phyloP scores from a whole-genome alignment of 2,329 filamentous ascomycete species.

The Aspergillus amoenus region DNA sequence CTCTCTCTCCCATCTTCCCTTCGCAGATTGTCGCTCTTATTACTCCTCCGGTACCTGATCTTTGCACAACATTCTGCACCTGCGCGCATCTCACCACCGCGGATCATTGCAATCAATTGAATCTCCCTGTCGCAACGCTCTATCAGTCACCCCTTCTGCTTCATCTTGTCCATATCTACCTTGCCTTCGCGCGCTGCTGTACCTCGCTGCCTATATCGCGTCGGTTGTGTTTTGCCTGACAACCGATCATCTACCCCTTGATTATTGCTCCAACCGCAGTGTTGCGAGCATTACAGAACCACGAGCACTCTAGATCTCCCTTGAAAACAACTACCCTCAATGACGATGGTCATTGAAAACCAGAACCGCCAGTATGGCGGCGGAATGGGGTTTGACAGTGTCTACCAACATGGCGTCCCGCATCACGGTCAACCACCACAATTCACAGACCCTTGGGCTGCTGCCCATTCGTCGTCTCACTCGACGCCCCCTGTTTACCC shows the following conservation, averaged over 20 bases:
- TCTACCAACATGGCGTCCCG: constrained; percentile 68
- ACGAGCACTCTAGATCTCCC: background rate
- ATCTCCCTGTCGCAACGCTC: constrained; percentile 5
- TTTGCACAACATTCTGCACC: constrained; percentile 14
- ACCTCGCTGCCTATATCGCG: background rate
- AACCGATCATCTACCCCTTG: constrained; percentile 14
- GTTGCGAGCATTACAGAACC: constrained; percentile 3
- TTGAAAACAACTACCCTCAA: constrained; percentile 48
- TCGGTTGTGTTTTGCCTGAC: background rate
- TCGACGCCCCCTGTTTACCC: constrained; percentile 61
- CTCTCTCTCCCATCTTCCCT: constrained; percentile 11
- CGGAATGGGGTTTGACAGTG: constrained; percentile 72
- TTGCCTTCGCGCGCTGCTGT: background rate
- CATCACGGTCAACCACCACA: constrained; percentile 63
- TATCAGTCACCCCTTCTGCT: background rate
- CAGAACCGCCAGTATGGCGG: constrained; percentile 78
- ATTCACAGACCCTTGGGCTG: constrained; percentile 87
- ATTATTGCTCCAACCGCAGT: constrained; percentile 12
- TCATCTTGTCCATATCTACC: background rate
- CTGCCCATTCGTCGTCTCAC: constrained; percentile 57
- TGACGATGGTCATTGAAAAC: constrained; percentile 95
- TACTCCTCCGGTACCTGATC: constrained; percentile 8
- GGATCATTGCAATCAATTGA: constrained; percentile 18
- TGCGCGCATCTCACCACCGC: constrained; percentile 13
- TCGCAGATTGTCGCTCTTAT: constrained; percentile 11